phyloP scores from a whole-genome alignment of 2,329 filamentous ascomycete genomes.

The Ophiostoma piceae region DNA sequence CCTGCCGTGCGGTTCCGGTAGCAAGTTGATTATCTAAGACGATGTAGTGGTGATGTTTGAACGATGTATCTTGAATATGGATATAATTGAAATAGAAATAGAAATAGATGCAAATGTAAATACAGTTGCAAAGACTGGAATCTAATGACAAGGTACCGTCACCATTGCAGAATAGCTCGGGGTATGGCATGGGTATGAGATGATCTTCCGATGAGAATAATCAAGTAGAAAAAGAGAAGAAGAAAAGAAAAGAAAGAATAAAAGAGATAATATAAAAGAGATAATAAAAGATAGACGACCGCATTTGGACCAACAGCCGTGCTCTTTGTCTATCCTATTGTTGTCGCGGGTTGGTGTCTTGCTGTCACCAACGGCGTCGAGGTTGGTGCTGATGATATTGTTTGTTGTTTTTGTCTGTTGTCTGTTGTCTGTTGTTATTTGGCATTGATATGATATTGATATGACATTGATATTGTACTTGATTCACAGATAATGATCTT shows the following conservation, averaged over 20 bases:
- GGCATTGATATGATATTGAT: too few relatives aligned
- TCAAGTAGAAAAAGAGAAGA: neutral
- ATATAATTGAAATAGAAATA: too few relatives aligned
- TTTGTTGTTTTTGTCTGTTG: neutral
- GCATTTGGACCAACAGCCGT: constrained; percentile 1
- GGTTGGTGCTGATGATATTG: neutral
- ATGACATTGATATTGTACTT: too few relatives aligned
- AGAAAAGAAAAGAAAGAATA: neutral
- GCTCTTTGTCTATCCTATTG: constrained; percentile 2
- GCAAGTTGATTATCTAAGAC: neutral
- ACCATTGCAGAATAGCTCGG: neutral
- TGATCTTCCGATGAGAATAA: neutral
- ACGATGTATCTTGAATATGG: too few relatives aligned
- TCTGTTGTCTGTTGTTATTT: too few relatives aligned
- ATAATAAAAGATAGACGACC: neutral
- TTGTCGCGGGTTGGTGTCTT: neutral
- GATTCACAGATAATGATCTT: too few relatives aligned
- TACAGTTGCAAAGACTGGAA: neutral
- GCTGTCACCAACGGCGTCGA: neutral
- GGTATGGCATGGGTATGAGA: neutral
- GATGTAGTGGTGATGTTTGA: too few relatives aligned
- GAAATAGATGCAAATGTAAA: too few relatives aligned
- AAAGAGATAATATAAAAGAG: neutral
- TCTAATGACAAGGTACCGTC: neutral
- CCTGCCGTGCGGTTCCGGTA: neutral